These are phyloP conservation scores for Urochloa ruziziensis DNA, from an alignment of 176 grass and related monocot species.

Conservation along the genomic window DNA sequence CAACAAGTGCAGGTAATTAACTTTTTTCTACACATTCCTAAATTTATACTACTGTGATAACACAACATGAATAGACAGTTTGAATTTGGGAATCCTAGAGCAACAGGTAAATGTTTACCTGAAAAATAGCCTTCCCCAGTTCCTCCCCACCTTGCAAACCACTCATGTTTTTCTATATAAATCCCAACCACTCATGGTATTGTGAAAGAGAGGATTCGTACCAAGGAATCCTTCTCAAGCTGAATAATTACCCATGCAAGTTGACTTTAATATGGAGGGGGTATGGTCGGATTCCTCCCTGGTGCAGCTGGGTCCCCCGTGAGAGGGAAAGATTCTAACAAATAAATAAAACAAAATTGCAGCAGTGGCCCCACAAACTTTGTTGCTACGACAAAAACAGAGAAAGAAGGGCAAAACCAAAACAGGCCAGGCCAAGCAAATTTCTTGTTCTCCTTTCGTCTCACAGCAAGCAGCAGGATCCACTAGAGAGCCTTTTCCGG, in stretches of 20 bases:
- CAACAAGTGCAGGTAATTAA: background rate
- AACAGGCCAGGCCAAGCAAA: constrained; percentile 26
- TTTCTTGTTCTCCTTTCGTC: constrained; percentile 40
- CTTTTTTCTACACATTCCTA: background rate
- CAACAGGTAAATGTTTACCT: background rate
- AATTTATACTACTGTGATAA: background rate
- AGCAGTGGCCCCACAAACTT: constrained; percentile 36
- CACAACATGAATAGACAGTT: background rate
- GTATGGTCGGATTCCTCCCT: constrained; percentile 50
- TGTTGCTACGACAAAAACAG: constrained; percentile 50
- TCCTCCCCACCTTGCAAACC: background rate
- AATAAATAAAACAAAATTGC: constrained; percentile 31
- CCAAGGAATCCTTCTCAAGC: constrained; percentile 41
- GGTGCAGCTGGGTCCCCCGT: constrained; percentile 34
- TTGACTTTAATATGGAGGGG: constrained; percentile 60
- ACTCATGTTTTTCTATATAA: background rate
- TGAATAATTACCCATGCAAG: constrained; percentile 38
- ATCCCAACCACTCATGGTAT: constrained; percentile 11
- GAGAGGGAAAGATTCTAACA: constrained; percentile 83
- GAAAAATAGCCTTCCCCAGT: background rate
- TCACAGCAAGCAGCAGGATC: constrained; percentile 41
- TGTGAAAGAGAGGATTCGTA: constrained; percentile 18
- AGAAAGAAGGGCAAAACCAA: constrained; percentile 32
- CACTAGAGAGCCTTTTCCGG: constrained; percentile 40
- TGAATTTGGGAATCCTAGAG: background rate